phyloP scores from a whole-genome alignment of 495 filamentous ascomycete genomes.

The Talaromyces ruber region DNA sequence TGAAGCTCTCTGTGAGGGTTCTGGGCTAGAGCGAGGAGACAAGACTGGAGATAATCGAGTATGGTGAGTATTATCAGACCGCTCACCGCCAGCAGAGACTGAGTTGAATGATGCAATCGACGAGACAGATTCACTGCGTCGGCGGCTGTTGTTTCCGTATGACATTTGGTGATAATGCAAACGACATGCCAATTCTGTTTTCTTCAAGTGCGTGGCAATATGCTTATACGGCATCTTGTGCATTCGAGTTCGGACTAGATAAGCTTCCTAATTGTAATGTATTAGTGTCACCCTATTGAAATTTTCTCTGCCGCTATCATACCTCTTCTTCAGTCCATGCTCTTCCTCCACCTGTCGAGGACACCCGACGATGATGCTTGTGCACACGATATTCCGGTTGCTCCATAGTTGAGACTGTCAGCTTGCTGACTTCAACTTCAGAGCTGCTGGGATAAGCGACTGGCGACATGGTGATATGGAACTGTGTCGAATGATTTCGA shows the following conservation, averaged over 20 bases:
- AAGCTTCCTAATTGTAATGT: conserved; percentile 53
- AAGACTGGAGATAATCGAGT: conserved; percentile 22
- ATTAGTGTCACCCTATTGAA: not conserved
- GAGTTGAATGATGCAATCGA: conserved; percentile 34
- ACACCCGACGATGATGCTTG: conserved; percentile 43
- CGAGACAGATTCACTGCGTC: conserved; percentile 54
- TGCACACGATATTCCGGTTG: conserved; percentile 7
- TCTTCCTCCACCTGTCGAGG: conserved; percentile 62
- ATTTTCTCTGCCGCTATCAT: conserved; percentile 13
- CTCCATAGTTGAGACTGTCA: not conserved
- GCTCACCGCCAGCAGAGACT: conserved; percentile 16
- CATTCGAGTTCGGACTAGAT: conserved; percentile 71
- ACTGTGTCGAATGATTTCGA: not conserved
- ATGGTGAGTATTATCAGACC: conserved; percentile 16
- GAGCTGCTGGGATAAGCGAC: not conserved
- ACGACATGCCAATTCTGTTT: conserved; percentile 78
- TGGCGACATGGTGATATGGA: not conserved
- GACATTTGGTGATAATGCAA: conserved; percentile 79
- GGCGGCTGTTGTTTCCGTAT: conserved; percentile 68
- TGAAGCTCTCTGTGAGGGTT: conserved; percentile 14
- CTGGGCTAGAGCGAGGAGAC: conserved; percentile 39
- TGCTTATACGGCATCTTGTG: conserved; percentile 89
- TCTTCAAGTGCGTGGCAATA: conserved; percentile 73
- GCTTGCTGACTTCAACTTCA: not conserved
- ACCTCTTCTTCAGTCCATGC: conserved; percentile 77